phyloP scores from a whole-genome alignment of 352 stramenopile species.

The Globisporangium nodosum region DNA sequence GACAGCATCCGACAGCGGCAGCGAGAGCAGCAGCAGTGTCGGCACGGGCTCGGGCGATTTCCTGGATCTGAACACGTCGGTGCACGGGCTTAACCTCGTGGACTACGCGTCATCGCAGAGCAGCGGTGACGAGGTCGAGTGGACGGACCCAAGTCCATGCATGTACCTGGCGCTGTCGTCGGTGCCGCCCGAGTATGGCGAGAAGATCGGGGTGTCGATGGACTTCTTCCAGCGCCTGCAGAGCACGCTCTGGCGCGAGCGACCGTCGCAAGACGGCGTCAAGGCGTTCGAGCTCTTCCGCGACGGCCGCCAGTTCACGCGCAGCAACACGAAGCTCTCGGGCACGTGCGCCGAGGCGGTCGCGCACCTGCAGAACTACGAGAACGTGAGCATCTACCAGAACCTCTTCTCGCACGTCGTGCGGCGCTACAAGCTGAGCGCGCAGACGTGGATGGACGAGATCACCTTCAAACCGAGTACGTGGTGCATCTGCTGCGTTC shows the following conservation, averaged over 20 bases:
- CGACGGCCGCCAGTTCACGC: conserved; percentile 36
- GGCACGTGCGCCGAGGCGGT: conserved; percentile 33
- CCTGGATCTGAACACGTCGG: conserved; percentile 27
- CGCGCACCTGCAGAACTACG: conserved; percentile 36
- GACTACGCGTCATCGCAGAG: conserved; percentile 13
- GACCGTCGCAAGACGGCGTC: conserved; percentile 13
- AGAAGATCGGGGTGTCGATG: conserved; percentile 56
- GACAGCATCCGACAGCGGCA: conserved; percentile 13
- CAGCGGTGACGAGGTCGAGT: conserved; percentile 12
- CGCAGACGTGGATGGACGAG: conserved; percentile 48
- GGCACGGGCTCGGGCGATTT: conserved; percentile 4
- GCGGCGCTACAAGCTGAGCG: conserved; percentile 36
- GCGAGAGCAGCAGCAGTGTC: conserved; percentile 12
- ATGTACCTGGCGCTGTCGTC: conserved; percentile 34
- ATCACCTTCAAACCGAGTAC: conserved; percentile 32
- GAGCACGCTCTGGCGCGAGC: conserved; percentile 38
- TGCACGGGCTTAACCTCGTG: conserved; percentile 23
- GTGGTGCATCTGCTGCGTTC: neutral
- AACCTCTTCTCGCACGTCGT: conserved; percentile 37
- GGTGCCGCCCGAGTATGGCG: conserved; percentile 36
- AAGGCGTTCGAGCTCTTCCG: conserved; percentile 36
- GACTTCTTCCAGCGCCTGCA: conserved; percentile 63
- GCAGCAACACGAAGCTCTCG: conserved; percentile 43
- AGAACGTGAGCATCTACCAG: conserved; percentile 45
- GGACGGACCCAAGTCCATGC: conserved; percentile 12